Evolutionary conservation across 805 yeast genomes (phyloP), one percentile per base, ranked within the genome.

Genomic region (Ogataea neopini): DNA sequence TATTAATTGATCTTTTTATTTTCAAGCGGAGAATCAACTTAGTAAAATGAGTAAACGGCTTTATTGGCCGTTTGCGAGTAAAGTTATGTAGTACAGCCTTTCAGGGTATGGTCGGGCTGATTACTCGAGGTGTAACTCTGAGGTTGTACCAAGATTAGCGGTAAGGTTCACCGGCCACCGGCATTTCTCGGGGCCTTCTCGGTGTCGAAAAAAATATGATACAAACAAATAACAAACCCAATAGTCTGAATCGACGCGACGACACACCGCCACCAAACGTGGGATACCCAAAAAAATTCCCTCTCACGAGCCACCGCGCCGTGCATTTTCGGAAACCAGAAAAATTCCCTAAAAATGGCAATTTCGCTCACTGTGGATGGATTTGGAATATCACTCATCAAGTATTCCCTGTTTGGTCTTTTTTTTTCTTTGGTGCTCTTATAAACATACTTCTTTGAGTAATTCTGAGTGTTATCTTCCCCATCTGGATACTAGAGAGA

Each of bases 331-430:
- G 26, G 26, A 36, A 25, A 38, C 30, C 42, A 39, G 42, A 39
- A 39, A 39, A 39, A 25, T 39, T 19, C 22, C 42, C 42, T 39
- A 17, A 15, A 39, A 22, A 38, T 43, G 46, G 51, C 40, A 42
- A 34, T 37, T 39, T 25, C 42, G 19, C 33, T 17, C 26, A 6
- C 32, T 11, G 7, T 45, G 41, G 51, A 48, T 45, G 42, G 44
- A 48, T 48, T 49, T 52, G 51, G 56, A 49, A 52, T 47, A 43
- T 43, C 45, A 42, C 50, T 43, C 49, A 44, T 45, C 50, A 39
- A 45, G 49, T 45, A 49, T 50, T 52, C 56, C 56, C 49, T 49
- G 56, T 52, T 52, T 47, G 53, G 56, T 47, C 46, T 40, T 49
- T 52, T 52, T 49, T 46, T 45, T 49, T 47, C 52, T 43, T 47